Percentiles rank a stretch among this genome's conserved stretches.
phyloP scores from a whole-genome alignment of 805 yeast genomes.

The Novakomyces olei region DNA sequence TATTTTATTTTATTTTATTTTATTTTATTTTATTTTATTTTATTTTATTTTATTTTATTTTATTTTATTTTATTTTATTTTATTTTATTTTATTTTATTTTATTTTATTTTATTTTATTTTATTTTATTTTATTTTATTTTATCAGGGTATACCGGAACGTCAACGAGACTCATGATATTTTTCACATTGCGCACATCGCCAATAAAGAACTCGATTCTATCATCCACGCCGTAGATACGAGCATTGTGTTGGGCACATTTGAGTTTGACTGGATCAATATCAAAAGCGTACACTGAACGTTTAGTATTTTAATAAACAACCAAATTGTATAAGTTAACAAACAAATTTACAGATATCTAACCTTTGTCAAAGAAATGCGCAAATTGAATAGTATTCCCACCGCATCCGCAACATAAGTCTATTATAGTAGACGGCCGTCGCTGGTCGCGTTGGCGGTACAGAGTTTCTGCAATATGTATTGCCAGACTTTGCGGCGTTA shows the following conservation, averaged over 20 bases:
- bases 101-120: no score
- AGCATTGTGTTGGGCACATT: conserved; percentile 43
- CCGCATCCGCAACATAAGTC: conserved; percentile 71
- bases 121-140: no score
- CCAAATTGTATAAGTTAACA: not conserved
- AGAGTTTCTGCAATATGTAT: conserved; percentile 17
- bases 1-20: no score
- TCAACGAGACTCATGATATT: no score
- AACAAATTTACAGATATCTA: not conserved
- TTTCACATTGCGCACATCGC: no score
- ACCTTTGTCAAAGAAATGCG: conserved; percentile 20
- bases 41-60: no score
- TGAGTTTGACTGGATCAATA: conserved; percentile 32
- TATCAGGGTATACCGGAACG: no score
- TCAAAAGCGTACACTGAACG: conserved; percentile 41
- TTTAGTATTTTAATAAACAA: not conserved
- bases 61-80: no score
- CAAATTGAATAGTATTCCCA: conserved; percentile 56
- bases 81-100: no score
- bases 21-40: not conserved
- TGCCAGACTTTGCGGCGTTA: conserved; percentile 57
- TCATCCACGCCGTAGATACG: conserved; percentile 32
- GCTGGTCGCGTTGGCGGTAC: conserved; percentile 11
- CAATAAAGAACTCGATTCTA: conserved; percentile 22
- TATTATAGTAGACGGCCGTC: conserved; percentile 15